These are phyloP conservation scores for Diplodia seriata DNA, from an alignment of 2,329 filamentous ascomycete species.

Conservation along the genomic window DNA sequence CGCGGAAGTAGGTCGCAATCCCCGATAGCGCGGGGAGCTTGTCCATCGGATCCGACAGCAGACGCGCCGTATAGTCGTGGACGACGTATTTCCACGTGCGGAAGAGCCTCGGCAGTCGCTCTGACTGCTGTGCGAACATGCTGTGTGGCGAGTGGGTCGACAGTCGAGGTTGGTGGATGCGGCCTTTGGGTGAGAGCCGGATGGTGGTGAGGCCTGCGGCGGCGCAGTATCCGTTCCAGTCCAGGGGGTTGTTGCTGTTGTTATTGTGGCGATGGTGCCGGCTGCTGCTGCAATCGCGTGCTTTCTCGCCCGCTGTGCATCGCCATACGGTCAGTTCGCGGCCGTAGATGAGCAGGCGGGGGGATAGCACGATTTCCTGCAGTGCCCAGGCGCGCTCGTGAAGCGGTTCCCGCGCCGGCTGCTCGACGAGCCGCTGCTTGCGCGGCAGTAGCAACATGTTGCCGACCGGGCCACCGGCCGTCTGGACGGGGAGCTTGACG, in stretches of 20 bases:
- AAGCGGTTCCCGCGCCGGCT: slow-evolving; percentile 10
- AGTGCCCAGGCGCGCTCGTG: slow-evolving; percentile 32
- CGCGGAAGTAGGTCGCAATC: slow-evolving; percentile 31
- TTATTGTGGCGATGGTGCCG: slow-evolving; percentile 6
- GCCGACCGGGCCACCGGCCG: not conserved
- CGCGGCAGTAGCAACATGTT: slow-evolving; percentile 16
- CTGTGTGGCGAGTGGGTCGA: slow-evolving; percentile 16
- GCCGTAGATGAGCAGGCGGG: slow-evolving; percentile 29
- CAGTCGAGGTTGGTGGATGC: slow-evolving; percentile 25
- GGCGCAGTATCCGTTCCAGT: slow-evolving; percentile 33
- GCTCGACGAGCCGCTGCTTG: slow-evolving; percentile 9
- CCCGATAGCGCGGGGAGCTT: slow-evolving; percentile 32
- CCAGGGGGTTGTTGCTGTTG: slow-evolving; percentile 4
- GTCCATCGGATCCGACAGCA: slow-evolving; percentile 23
- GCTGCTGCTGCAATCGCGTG: slow-evolving; percentile 5
- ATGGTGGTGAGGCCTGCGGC: slow-evolving; percentile 29
- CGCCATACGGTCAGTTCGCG: slow-evolving; percentile 25
- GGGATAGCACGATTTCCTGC: slow-evolving; percentile 31
- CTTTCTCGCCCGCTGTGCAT: slow-evolving; percentile 23
- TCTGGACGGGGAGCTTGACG: slow-evolving; percentile 16
- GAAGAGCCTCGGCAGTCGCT: slow-evolving; percentile 25
- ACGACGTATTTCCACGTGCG: slow-evolving; percentile 32
- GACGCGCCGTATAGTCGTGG: slow-evolving; percentile 30
- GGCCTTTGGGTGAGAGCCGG: slow-evolving; percentile 21
- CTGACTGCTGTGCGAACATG: slow-evolving; percentile 23